A percentile compares a stretch with the other conserved stretches of the same genome.
phyloP scores from a whole-genome alignment of 441 rosid genomes.

The Sinapis alba region DNA sequence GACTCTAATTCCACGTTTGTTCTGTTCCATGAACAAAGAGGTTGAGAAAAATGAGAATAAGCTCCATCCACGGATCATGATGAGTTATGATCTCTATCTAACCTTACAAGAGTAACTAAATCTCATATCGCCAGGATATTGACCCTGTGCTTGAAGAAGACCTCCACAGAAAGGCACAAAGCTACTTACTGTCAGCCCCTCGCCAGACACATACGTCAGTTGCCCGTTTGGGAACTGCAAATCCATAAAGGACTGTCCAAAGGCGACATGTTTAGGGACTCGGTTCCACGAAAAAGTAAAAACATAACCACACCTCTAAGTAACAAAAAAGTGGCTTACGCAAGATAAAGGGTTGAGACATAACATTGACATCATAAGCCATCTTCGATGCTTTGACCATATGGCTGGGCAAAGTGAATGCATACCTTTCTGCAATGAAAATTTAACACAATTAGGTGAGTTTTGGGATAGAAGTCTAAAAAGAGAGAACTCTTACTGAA shows the following conservation, averaged over 20 bases:
- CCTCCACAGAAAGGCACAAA: constrained; percentile 84
- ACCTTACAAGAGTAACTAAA: constrained; percentile 92
- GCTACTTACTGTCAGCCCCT: constrained; percentile 87
- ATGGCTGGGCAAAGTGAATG: constrained; percentile 96
- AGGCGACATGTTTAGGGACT: neutral
- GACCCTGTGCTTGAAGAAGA: constrained; percentile 96
- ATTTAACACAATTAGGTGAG: constrained; percentile 9
- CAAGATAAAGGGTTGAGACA: constrained; percentile 87
- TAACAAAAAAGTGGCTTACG: constrained; percentile 48
- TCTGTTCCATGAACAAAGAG: constrained; percentile 46
- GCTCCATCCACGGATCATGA: neutral
- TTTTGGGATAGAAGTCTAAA: neutral
- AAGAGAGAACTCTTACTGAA: neutral
- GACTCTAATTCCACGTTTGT: constrained; percentile 81
- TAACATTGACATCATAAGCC: constrained; percentile 97
- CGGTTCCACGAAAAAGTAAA: neutral
- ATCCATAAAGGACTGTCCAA: constrained; percentile 78
- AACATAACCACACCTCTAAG: constrained; percentile 16
- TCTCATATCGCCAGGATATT: constrained; percentile 96
- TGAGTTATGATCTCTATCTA: neutral
- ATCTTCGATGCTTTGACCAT: constrained; percentile 96
- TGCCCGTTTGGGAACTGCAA: constrained; percentile 96
- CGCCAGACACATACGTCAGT: constrained; percentile 84
- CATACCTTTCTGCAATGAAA: constrained; percentile 75
- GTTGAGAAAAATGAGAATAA: neutral